Percentiles rank a stretch among this genome's conserved stretches.
Evolutionary conservation across 768 basidiomycete species (phyloP).

Genomic region (Plicaturopsis crispa): DNA sequence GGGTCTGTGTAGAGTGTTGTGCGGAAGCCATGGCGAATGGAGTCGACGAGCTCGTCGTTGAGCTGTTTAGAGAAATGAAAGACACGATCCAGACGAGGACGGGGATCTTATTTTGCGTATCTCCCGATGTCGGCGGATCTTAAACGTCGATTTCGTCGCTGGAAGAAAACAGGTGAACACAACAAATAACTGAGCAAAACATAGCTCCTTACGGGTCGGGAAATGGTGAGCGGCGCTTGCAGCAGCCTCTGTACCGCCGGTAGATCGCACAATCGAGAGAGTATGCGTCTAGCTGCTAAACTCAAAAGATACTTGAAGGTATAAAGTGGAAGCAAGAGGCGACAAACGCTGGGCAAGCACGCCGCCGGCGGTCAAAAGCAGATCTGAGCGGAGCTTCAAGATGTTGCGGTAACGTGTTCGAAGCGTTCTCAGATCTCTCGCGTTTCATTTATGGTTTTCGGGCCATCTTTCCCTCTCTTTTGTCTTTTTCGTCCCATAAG

Average conservation of each 20-base stretch:
- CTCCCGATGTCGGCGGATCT: conserved; percentile 68
- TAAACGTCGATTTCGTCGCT: conserved; percentile 15
- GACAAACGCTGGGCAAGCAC: too few species aligned
- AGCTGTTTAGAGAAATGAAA: conserved; percentile 22
- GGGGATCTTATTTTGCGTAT: conserved; percentile 43
- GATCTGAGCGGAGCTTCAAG: too few species aligned
- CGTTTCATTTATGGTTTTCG: too few species aligned
- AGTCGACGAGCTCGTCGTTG: conserved; percentile 10
- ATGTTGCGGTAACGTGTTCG: too few species aligned
- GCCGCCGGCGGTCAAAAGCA: too few species aligned
- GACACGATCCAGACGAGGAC: conserved; percentile 29
- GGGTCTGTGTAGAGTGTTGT: conserved; percentile 35
- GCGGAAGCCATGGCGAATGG: conserved; percentile 38
- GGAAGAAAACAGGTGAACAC: conserved; percentile 7
- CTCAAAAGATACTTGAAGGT: conserved; percentile 1
- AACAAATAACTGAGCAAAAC: conserved; percentile 10
- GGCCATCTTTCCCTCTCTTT: too few species aligned
- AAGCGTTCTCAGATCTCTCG: too few species aligned
- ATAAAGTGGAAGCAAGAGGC: conserved; percentile 3
- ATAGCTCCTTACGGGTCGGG: conserved; percentile 2
- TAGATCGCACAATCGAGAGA: conserved; percentile 3
- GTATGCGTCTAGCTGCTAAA: conserved; percentile 2
- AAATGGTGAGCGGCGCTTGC: conserved; percentile 1
- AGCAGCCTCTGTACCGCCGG: neutral
- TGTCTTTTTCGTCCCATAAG: too few species aligned